These are phyloP conservation scores for Taxillus chinensis DNA, from an alignment of 164 flowering plant genomes.

Conservation along the genomic window DNA sequence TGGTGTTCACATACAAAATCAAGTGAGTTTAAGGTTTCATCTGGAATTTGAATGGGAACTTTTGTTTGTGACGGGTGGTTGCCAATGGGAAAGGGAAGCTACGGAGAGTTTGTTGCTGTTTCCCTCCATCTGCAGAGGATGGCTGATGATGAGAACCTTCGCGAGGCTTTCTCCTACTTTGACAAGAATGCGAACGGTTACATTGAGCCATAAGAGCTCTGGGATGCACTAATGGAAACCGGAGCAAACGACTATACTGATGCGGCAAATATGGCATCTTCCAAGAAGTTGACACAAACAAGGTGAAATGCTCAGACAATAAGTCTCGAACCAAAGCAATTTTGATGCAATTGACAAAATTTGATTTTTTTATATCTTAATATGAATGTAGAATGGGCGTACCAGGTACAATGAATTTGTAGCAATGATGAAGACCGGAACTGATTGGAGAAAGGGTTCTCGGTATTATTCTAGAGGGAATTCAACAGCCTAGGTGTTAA, in stretches of 20 bases:
- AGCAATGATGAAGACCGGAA: conserved; percentile 96
- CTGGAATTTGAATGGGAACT: conserved; percentile 1
- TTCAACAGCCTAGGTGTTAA: conserved; percentile 80
- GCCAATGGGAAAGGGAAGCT: conserved; percentile 61
- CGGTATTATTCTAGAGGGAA: conserved; percentile 86
- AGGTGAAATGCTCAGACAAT: conserved; percentile 30
- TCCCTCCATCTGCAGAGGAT: conserved; percentile 72
- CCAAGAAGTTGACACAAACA: conserved; percentile 88
- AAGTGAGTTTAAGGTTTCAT: no score
- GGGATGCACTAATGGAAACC: conserved; percentile 67
- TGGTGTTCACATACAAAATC: no score
- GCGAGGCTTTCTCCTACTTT: conserved; percentile 72
- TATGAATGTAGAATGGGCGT: conserved; percentile 57
- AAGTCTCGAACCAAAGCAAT: no score
- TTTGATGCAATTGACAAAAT: neutral
- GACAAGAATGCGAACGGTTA: conserved; percentile 71
- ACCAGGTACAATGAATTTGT: conserved; percentile 87
- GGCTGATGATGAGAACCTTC: conserved; percentile 85
- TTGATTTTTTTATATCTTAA: neutral
- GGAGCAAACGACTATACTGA: conserved; percentile 51
- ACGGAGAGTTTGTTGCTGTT: conserved; percentile 77
- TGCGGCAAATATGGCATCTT: conserved; percentile 68
- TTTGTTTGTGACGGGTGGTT: conserved; percentile 50
- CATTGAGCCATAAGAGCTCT: conserved; percentile 76
- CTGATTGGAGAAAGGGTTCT: conserved; percentile 97